phyloP scores from a whole-genome alignment of 148 eudicot species.

The Amaranthus hypochondriacus region DNA sequence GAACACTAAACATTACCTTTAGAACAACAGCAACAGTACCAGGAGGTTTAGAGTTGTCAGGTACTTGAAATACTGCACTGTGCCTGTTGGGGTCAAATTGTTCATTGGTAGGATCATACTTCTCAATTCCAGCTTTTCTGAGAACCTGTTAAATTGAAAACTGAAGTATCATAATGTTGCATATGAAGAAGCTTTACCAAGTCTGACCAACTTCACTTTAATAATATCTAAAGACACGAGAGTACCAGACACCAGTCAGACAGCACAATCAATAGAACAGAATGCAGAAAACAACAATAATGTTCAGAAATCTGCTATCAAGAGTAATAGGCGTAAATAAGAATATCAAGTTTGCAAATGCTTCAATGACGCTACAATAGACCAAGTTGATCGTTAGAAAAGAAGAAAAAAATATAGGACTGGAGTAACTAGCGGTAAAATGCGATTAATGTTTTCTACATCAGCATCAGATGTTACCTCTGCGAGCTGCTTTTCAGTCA shows the following conservation, averaged over 20 bases:
- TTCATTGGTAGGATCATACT: slow-evolving; percentile 70
- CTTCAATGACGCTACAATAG: slow-evolving; percentile 6
- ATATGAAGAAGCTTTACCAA: not conserved
- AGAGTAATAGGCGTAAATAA: not conserved
- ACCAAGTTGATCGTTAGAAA: not conserved
- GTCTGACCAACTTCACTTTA: not conserved
- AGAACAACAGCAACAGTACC: slow-evolving; percentile 81
- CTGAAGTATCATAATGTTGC: not conserved
- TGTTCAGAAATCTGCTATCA: not conserved
- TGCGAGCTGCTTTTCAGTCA: slow-evolving; percentile 87
- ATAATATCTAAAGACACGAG: not conserved
- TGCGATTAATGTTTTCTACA: not conserved
- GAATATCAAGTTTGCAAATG: not conserved
- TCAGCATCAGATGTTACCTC: slow-evolving; percentile 44
- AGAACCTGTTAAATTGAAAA: slow-evolving; percentile 51
- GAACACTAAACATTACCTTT: slow-evolving; percentile 50
- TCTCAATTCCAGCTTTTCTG: slow-evolving; percentile 72
- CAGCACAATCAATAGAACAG: not conserved
- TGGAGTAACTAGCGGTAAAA: not conserved
- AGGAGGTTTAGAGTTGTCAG: slow-evolving; percentile 74
- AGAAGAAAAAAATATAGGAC: not conserved
- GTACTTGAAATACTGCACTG: slow-evolving; percentile 92
- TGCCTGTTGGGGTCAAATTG: slow-evolving; percentile 90
- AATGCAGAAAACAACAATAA: not conserved
- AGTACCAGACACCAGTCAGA: not conserved